Evolutionary conservation across 1,284 basidiomycete species (phyloP), one percentile per base, ranked within the genome.

Genomic region (Trichosporon sp.): DNA sequence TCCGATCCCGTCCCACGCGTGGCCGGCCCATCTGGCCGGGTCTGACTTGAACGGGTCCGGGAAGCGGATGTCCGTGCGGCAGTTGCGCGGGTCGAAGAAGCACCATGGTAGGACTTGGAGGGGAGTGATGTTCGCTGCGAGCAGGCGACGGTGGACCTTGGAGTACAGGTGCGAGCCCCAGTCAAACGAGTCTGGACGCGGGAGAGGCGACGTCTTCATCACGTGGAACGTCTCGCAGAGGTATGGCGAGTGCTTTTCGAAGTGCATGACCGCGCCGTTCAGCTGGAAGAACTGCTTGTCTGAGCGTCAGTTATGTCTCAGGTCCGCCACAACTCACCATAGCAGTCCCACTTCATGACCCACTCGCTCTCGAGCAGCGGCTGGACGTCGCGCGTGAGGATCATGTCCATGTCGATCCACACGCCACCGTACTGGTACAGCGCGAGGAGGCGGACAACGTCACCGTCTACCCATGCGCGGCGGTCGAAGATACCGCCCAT

Each of bases 281-380:
- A 96, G 88, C 1, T 92, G 89, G 68, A 90, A 88, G 81, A 96
- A 95, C 19, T 89, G 85, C 86, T 96, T 96, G 84, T 93, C 92
- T 93, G 80, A 4, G n/a, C n/a, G n/a, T n/a, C n/a, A n/a, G n/a
- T n/a, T n/a, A n/a, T n/a, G n/a, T n/a, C n/a, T n/a, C n/a, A n/a
- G n/a, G n/a, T n/a, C n/a, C n/a, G n/a, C n/a, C n/a, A n/a, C n/a
- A n/a, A n/a, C n/a, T n/a, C n/a, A n/a, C n/a, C n/a, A n/a, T n/a
- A n/a, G n/a, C n/a, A 97, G 80, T 97, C 95, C 95, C 94, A 96
- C 81, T 96, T 93, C 0, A 91, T 94, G 16, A 97, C 92, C 81
- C 94, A 98, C 82, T 98, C 95, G 78, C 92, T 91, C 82, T 96
- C 94, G 6, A 91, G 85, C 69, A 97, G 85, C 4, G 93, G 92